Evolutionary conservation across 2,329 filamentous ascomycete species (phyloP), one percentile per base, ranked within the genome.

Genomic region (Fusarium stilboides): DNA sequence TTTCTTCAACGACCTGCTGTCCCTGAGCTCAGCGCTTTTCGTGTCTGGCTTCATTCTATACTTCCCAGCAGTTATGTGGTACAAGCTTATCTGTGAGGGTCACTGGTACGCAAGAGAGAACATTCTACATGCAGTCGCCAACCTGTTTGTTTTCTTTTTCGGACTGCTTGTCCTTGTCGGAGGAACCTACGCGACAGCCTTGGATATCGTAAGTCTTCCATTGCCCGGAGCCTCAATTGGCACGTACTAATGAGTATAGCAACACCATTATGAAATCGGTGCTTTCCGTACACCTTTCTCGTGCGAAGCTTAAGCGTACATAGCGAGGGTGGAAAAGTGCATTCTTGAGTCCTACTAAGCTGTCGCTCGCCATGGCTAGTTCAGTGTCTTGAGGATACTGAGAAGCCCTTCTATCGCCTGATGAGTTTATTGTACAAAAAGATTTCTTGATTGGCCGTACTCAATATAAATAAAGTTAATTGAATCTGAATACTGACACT

Each of bases 1-100:
- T 1, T 89, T 90, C 74, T 94, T 94, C 79, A 87, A 87, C 61
- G 84, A 91, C 43, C 80, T 94, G 37, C 80, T 94, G 9, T 80
- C 82, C 15, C 81, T 86, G 61, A 80, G 75, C 58, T 84, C 83
- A 5, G 79, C 82, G 6, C 79, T 86, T 13, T 83, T 86, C 59
- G 78, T 85, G 45, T 85, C 83, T 0, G 75, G 75, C 0, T 77
- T 77, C 19, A 79, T 81, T 3, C 77, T 82, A 26, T 79, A 81
- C 31, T 72, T 80, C 34, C 75, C 81, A 1, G 80, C 80, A 5
- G 69, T 82, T 36, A 78, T 82, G 68, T 81, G 78, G 75, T 80
- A 82, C 66, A 77, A 81, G 40, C 73, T 81, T 7, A 70, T 77
- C n/a, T 66, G 68, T 34, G 67, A 77, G 19, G 75, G 75, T 6